Conservation (phyloP, 2,329 filamentous ascomycete genomes). For the Cadophora luteo-olivacea region DNA sequence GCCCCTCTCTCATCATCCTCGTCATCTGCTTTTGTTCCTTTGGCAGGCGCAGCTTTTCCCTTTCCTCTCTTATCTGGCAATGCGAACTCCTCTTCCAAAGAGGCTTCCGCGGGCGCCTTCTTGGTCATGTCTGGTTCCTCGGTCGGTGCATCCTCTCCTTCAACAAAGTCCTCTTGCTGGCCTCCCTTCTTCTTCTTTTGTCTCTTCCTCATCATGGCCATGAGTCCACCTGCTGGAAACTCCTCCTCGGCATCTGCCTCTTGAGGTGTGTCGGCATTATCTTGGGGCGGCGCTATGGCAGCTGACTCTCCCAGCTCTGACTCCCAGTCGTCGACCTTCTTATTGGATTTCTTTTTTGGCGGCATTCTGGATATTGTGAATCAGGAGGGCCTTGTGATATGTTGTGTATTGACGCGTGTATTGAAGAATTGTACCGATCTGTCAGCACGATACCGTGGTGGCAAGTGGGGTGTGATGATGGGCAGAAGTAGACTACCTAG, state of each 20-base stretch:
- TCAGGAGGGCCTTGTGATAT: background rate
- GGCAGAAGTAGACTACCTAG: background rate
- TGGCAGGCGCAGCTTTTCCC: constrained; percentile 62
- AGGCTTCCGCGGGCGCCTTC: constrained; percentile 83
- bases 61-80: constrained; percentile 77
- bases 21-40: constrained; percentile 49
- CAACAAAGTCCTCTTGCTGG: constrained; percentile 76
- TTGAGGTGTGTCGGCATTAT: constrained; percentile 53
- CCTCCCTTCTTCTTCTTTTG: constrained; percentile 71
- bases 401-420: background rate
- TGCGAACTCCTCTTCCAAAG: constrained; percentile 84
- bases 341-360: constrained; percentile 94
- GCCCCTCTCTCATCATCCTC: constrained; percentile 59
- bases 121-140: constrained; percentile 55
- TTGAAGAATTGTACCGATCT: background rate
- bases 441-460: constrained; percentile 12
- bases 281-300: constrained; percentile 56
- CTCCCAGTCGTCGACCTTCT: constrained; percentile 93
- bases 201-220: constrained; percentile 83
- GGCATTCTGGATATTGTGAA: constrained; percentile 64
- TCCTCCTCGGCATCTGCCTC: constrained; percentile 58
- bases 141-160: constrained; percentile 66
- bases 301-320: constrained; percentile 83
- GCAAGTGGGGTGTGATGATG: background rate
- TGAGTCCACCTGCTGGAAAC: constrained; percentile 66